Conservation (phyloP, 176 grass and related monocot species). For the Lolium perenne region DNA sequence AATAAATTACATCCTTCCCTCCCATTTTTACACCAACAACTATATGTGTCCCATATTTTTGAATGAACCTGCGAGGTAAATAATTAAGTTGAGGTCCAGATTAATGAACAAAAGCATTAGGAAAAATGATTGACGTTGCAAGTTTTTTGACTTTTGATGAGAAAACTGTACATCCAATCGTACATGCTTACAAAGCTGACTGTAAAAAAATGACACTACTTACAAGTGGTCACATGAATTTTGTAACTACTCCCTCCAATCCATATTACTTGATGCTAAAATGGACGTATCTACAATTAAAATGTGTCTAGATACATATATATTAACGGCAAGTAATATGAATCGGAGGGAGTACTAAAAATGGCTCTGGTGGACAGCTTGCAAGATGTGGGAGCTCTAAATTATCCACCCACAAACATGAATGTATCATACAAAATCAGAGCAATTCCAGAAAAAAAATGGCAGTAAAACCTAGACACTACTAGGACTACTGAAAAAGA, state of each 20-base stretch:
- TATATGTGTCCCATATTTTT: constrained; percentile 96
- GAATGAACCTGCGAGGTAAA: constrained; percentile 77
- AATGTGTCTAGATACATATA: too few relatives aligned
- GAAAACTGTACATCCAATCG: neutral
- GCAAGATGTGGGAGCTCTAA: neutral
- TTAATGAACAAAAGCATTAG: neutral
- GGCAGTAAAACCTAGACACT: neutral
- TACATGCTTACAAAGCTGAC: neutral
- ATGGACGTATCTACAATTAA: too few relatives aligned
- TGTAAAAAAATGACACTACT: constrained; percentile 27
- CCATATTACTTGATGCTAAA: too few relatives aligned
- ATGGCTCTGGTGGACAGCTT: constrained; percentile 2
- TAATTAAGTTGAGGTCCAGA: constrained; percentile 26
- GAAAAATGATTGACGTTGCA: neutral
- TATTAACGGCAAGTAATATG: too few relatives aligned
- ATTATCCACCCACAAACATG: neutral
- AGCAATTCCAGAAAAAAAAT: constrained; percentile 20
- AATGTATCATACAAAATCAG: neutral
- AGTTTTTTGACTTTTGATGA: neutral
- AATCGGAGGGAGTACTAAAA: neutral
- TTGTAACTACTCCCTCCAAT: neutral
- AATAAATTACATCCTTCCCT: constrained; percentile 94
- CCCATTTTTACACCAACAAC: constrained; percentile 94
- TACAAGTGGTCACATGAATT: constrained; percentile 9
- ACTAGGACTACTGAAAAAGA: neutral